Conservation (phyloP, 805 yeast species). For the Kodamaea hsintzibuensis region DNA sequence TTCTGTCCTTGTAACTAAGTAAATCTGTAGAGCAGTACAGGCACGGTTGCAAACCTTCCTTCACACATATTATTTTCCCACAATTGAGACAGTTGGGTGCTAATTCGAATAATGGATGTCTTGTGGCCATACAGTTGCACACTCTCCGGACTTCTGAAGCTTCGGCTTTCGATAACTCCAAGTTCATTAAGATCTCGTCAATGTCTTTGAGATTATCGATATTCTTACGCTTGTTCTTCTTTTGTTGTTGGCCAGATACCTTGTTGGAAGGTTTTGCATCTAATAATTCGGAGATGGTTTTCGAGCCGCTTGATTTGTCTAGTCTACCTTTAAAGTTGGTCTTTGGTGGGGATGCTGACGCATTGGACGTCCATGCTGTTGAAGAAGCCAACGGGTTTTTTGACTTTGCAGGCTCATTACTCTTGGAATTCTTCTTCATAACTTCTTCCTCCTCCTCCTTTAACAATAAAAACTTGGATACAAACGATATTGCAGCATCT, state of each 20-base stretch:
- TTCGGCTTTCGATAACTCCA: slow-evolving; percentile 39
- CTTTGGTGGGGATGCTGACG: slow-evolving; percentile 7
- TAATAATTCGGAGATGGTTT: slow-evolving; percentile 50
- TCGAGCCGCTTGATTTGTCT: slow-evolving; percentile 20
- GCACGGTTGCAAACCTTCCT: slow-evolving; percentile 91
- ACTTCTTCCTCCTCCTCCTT: slow-evolving; percentile 29
- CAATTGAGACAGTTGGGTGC: slow-evolving; percentile 94
- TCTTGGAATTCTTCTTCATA: slow-evolving; percentile 1
- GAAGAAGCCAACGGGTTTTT: slow-evolving; percentile 10
- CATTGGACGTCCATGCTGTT: slow-evolving; percentile 5
- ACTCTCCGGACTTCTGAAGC: slow-evolving; percentile 20
- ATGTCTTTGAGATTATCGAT: slow-evolving; percentile 60
- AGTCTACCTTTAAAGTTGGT: slow-evolving; percentile 13
- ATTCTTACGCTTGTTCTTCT: slow-evolving; percentile 43
- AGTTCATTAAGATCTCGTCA: slow-evolving; percentile 57
- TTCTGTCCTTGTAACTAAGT: slow-evolving; percentile 60
- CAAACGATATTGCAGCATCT: slow-evolving; percentile 50
- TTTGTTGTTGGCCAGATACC: slow-evolving; percentile 25
- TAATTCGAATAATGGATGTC: slow-evolving; percentile 84
- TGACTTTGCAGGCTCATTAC: slow-evolving; percentile 2
- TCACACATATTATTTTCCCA: slow-evolving; percentile 88
- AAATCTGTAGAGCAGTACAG: slow-evolving; percentile 74
- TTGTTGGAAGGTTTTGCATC: slow-evolving; percentile 36
- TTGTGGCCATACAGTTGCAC: slow-evolving; percentile 84
- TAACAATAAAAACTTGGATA: slow-evolving; percentile 44